A percentile compares a stretch with the other conserved stretches of the same genome.
phyloP scores from a whole-genome alignment of 805 yeast species.

The Candida peoriensis region DNA sequence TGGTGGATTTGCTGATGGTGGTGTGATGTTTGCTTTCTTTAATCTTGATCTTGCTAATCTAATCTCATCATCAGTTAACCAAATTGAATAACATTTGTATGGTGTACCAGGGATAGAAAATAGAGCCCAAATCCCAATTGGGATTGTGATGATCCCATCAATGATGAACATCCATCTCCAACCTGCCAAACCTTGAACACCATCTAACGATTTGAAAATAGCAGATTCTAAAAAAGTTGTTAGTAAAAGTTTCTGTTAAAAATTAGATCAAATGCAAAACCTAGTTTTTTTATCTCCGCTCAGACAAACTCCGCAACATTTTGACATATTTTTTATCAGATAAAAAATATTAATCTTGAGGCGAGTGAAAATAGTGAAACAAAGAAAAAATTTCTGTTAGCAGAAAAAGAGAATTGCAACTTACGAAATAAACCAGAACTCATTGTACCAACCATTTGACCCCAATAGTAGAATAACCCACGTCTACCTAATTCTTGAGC shows the following conservation, averaged over 20 bases:
- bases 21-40: conserved; percentile 24
- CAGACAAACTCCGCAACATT: no score
- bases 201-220: conserved; percentile 35
- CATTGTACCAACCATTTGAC: conserved; percentile 57
- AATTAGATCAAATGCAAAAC: no score
- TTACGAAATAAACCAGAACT: conserved; percentile 53
- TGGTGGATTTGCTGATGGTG: conserved; percentile 15
- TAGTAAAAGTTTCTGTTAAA: no score
- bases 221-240: conserved; percentile 44
- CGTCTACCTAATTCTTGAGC: conserved; percentile 54
- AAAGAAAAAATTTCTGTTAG: no score
- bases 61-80: conserved; percentile 52
- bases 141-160: conserved; percentile 52
- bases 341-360: no score
- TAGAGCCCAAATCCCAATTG: conserved; percentile 21
- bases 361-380: no score
- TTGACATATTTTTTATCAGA: no score
- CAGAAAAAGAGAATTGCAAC: no score
- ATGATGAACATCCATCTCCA: conserved; percentile 69
- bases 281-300: no score
- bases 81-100: conserved; percentile 45
- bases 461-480: conserved; percentile 54
- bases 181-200: conserved; percentile 41
- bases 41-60: conserved; percentile 43
- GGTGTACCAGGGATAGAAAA: conserved; percentile 60